A percentile compares a stretch with the other conserved stretches of the same genome.
These are phyloP conservation scores for Phialemonium atrogriseum DNA, from an alignment of 2,329 filamentous ascomycete genomes.

Conservation along the genomic window DNA sequence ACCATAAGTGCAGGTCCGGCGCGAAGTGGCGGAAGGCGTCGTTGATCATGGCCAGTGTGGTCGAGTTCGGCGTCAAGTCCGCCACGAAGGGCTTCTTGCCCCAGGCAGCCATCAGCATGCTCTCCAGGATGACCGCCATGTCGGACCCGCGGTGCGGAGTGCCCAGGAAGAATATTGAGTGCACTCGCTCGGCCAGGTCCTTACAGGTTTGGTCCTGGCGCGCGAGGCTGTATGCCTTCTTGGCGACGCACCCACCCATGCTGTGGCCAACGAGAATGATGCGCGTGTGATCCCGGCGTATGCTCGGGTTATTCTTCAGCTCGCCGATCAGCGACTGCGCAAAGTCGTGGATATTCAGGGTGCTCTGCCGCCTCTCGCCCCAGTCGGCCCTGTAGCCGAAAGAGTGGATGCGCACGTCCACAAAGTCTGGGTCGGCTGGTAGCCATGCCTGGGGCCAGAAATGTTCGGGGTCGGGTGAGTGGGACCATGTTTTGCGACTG, in stretches of 20 bases:
- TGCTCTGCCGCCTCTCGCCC: constrained; percentile 12
- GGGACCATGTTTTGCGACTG: constrained; percentile 26
- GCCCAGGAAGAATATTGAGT: constrained; percentile 28
- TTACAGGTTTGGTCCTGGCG: constrained; percentile 20
- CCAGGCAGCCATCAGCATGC: constrained; percentile 24
- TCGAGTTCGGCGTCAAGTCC: constrained; percentile 28
- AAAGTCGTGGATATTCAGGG: constrained; percentile 23
- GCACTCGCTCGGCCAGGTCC: constrained; percentile 18
- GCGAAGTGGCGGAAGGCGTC: constrained; percentile 33
- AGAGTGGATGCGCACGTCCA: constrained; percentile 21
- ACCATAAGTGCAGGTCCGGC: constrained; percentile 26
- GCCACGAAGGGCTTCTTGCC: constrained; percentile 26
- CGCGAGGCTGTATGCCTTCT: constrained; percentile 27
- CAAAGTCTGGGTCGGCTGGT: constrained; percentile 20
- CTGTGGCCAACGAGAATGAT: constrained; percentile 36
- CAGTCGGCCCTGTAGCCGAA: constrained; percentile 28
- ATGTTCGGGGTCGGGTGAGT: constrained; percentile 13
- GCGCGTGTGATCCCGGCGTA: constrained; percentile 17
- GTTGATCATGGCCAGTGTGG: constrained; percentile 29
- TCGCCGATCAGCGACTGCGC: constrained; percentile 22
- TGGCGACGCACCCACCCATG: constrained; percentile 34
- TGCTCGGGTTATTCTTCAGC: constrained; percentile 18
- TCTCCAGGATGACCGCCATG: constrained; percentile 24
- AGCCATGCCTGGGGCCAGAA: constrained; percentile 30
- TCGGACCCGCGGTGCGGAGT: constrained; percentile 33